Evolutionary conservation across 129 eudicot genomes (phyloP), one percentile per base, ranked within the genome.

Genomic region (Deinandra increscens): DNA sequence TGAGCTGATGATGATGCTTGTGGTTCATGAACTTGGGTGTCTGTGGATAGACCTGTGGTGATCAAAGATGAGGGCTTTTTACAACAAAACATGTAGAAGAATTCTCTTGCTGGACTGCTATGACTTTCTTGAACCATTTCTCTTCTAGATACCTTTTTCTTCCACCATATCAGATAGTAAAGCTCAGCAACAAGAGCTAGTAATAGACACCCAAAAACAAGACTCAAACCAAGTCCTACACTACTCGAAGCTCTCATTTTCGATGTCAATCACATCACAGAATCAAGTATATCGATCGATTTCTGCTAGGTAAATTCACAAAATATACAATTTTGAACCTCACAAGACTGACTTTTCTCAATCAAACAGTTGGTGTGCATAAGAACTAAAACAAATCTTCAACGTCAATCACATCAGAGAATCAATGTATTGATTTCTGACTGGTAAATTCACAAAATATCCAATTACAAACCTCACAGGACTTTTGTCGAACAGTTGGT

Each of bases 131-230:
- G 83, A 58, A 77, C 31, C 42, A 68, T 73, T 15, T 75, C 80
- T 61, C 60, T 76, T 4, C 53, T 78, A 7, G 81, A 62, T 63
- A 80, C 84, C 68, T 69, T 90, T 61, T 90, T 89, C 74, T 89
- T 89, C 90, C 96, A 86, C 93, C 96, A 86, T 78, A 89, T 61
- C 29, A 89, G 60, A 75, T 89, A 89, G 78, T 86, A 89, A 62
- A 86, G 77, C 73, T 89, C 96, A 18, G 86, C 93, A 55, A 86
- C 19, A 42, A 86, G 86, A 39, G 96, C 93, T 51, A 89, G 11
- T 11, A 89, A 67, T 6, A 89, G 77, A 75, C 90, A 84, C 48
- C 90, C 89, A 78, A 89, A 89, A 43, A 86, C 86, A 70, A 89
- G 77, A 75, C 90, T 84, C 55, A 89, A 55, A 9, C 82, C 93